phyloP scores from a whole-genome alignment of 2,329 filamentous ascomycete genomes.

The Scedosporium dehoogii region DNA sequence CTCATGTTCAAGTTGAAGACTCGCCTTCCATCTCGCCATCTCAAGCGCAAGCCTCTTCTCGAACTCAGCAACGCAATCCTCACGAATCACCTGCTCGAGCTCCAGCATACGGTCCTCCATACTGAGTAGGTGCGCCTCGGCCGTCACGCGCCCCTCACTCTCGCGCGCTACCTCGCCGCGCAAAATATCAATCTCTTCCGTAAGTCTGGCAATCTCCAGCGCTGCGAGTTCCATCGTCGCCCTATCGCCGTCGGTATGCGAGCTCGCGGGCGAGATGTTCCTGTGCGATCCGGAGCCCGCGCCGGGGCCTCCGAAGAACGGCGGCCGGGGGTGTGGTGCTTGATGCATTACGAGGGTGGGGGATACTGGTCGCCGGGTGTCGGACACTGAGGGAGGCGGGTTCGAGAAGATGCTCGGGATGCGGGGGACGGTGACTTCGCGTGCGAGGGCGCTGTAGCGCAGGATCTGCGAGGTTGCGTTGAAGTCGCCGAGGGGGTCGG shows the following conservation, averaged over 20 bases:
- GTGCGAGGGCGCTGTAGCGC: slow-evolving; percentile 83
- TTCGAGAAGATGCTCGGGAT: slow-evolving; percentile 71
- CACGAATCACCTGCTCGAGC: slow-evolving; percentile 74
- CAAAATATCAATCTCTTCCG: slow-evolving; percentile 62
- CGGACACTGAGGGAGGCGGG: slow-evolving; percentile 14
- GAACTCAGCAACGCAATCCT: slow-evolving; percentile 82
- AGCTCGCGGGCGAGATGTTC: slow-evolving; percentile 28
- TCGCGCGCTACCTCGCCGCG: slow-evolving; percentile 61
- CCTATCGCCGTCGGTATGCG: slow-evolving; percentile 36
- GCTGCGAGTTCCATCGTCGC: slow-evolving; percentile 76
- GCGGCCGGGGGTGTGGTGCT: not conserved
- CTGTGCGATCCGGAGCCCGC: slow-evolving; percentile 19
- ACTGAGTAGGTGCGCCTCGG: slow-evolving; percentile 62
- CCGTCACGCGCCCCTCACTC: slow-evolving; percentile 56
- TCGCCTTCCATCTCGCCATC: slow-evolving; percentile 69
- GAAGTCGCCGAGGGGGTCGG: slow-evolving; percentile 86
- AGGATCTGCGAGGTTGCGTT: slow-evolving; percentile 96
- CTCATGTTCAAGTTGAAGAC: slow-evolving; percentile 69
- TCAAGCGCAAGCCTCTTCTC: slow-evolving; percentile 68
- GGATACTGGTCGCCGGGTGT: slow-evolving; percentile 14
- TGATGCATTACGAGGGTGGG: slow-evolving; percentile 7
- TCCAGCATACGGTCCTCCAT: slow-evolving; percentile 56
- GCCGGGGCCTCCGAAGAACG: slow-evolving; percentile 7
- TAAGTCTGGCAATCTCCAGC: slow-evolving; percentile 68
- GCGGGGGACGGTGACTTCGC: slow-evolving; percentile 85